phyloP scores from a whole-genome alignment of 139 green algal genomes.

The Trebouxia sp. region DNA sequence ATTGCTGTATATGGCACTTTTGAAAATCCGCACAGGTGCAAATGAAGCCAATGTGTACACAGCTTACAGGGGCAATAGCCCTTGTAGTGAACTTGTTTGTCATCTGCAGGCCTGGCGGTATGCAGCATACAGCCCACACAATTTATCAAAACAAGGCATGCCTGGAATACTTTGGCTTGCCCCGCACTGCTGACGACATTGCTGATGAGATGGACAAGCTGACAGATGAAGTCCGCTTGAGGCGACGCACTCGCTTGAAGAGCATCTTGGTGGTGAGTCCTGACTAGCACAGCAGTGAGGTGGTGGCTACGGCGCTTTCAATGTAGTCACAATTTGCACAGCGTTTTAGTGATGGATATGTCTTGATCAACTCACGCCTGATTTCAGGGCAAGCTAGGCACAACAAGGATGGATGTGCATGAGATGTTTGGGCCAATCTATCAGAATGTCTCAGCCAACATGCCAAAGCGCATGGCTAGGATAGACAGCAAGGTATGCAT shows the following conservation, averaged over 20 bases:
- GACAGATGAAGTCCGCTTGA: background rate
- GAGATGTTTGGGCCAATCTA: background rate
- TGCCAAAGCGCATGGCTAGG: background rate
- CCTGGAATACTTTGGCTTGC: background rate
- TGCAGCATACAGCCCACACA: background rate
- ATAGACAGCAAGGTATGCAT: constrained; percentile 2
- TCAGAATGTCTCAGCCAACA: background rate
- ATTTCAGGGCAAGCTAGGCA: background rate
- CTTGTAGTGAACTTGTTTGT: too few relatives aligned
- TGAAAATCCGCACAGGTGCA: constrained; percentile 1
- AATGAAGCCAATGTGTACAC: too few relatives aligned
- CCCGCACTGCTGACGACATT: background rate
- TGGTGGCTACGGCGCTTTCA: too few relatives aligned
- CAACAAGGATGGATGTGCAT: constrained; percentile 7
- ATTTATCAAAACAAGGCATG: background rate
- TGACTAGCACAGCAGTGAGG: too few relatives aligned
- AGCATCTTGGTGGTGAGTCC: background rate
- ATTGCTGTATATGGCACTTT: background rate
- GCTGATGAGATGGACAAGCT: too few relatives aligned
- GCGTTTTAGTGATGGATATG: too few relatives aligned
- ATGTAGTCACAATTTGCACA: too few relatives aligned
- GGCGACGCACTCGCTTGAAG: background rate
- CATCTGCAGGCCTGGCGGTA: background rate
- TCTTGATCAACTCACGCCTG: too few relatives aligned
- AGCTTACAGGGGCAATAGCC: too few relatives aligned